Evolutionary conservation across 805 yeast species (phyloP).

Genomic region (Candida golubevii): DNA sequence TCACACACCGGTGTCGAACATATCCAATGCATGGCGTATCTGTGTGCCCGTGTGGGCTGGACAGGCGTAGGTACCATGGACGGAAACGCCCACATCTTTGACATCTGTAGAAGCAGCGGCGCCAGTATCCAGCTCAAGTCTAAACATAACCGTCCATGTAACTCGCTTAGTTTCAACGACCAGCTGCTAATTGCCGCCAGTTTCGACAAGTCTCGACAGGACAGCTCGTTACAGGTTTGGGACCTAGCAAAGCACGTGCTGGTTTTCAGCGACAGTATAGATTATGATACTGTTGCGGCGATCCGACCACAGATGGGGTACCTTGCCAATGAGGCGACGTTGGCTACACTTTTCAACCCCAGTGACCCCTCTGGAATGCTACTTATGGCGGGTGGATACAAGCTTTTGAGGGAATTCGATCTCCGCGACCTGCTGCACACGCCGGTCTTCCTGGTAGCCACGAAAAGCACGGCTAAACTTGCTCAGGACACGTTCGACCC

Average conservation of each 20-base stretch:
- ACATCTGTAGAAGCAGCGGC: constrained; percentile 38
- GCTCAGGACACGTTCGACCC: constrained; percentile 65
- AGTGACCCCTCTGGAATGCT: constrained; percentile 17
- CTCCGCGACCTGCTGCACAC: constrained; percentile 45
- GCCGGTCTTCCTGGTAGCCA: constrained; percentile 72
- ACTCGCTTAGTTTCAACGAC: constrained; percentile 64
- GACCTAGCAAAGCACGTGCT: constrained; percentile 60
- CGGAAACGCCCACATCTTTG: constrained; percentile 62
- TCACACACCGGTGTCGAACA: constrained; percentile 62
- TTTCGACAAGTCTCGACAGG: constrained; percentile 72
- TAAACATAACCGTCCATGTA: constrained; percentile 69
- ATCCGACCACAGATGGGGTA: constrained; percentile 52
- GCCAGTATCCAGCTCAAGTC: constrained; percentile 47
- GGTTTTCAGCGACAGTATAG: constrained; percentile 14
- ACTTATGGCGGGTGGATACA: constrained; percentile 71
- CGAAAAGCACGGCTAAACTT: constrained; percentile 66
- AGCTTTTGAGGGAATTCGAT: constrained; percentile 74
- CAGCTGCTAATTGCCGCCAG: constrained; percentile 71
- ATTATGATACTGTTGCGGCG: constrained; percentile 45
- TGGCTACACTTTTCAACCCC: constrained; percentile 56
- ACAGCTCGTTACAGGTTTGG: constrained; percentile 75
- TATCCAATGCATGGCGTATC: constrained; percentile 64
- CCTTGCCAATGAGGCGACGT: constrained; percentile 69
- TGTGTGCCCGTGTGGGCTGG: constrained; percentile 50
- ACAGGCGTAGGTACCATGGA: constrained; percentile 72